Evolutionary conservation across 805 yeast genomes (phyloP).

Genomic region (Kockiozyma suomiensis): DNA sequence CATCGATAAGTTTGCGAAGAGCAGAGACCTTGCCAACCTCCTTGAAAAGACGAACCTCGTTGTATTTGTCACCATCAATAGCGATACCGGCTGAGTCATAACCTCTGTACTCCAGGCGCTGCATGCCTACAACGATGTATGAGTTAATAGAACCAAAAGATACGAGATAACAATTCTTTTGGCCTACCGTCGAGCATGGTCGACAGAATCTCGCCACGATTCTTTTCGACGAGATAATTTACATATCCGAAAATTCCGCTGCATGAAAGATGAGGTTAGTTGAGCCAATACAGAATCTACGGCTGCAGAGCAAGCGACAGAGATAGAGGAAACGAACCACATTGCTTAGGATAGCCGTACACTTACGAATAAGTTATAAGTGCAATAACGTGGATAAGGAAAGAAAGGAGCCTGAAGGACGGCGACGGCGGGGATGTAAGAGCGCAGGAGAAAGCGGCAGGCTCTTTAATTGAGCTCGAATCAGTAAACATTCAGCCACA

Average conservation of each 20-base stretch:
- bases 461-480: neutral
- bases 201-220: slow-evolving; percentile 89
- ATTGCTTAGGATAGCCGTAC: neutral
- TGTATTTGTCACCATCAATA: slow-evolving; percentile 81
- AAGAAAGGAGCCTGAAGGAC: neutral
- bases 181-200: slow-evolving; percentile 86
- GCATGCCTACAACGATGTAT: slow-evolving; percentile 49
- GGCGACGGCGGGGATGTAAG: slow-evolving; percentile 1
- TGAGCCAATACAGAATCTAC: neutral
- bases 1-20: slow-evolving; percentile 62
- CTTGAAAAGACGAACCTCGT: slow-evolving; percentile 72
- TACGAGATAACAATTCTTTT: too few relatives aligned
- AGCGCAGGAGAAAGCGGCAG: neutral
- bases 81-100: slow-evolving; percentile 98
- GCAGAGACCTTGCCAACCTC: slow-evolving; percentile 90
- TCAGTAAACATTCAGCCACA: neutral
- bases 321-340: slow-evolving; percentile 7
- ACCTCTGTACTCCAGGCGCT: slow-evolving; percentile 94
- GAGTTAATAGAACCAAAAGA: too few relatives aligned
- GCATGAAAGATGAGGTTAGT: slow-evolving; percentile 15
- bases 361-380: neutral
- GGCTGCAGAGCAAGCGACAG: neutral
- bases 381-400: neutral
- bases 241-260: slow-evolving; percentile 99
- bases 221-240: slow-evolving; percentile 87